phyloP scores from a whole-genome alignment of 2,329 filamentous ascomycete species.

The Intubia oerlemansii region DNA sequence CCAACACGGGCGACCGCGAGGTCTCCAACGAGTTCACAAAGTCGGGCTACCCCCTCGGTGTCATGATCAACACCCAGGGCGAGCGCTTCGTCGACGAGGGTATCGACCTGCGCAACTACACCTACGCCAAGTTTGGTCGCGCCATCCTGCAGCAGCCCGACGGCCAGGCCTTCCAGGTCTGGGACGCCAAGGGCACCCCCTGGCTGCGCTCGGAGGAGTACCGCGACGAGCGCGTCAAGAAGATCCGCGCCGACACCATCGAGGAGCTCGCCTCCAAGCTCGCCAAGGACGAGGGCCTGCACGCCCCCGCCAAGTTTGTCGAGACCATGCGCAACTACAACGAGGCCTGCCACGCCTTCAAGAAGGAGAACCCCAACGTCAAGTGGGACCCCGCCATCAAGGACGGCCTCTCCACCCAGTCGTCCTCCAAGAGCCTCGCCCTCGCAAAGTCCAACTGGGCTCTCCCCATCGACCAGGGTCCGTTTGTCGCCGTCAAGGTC shows the following conservation, averaged over 20 bases:
- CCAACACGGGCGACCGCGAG: constrained; percentile 30
- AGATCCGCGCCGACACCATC: constrained; percentile 26
- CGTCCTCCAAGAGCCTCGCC: constrained; percentile 17
- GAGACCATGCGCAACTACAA: constrained; percentile 34
- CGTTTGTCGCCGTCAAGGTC: constrained; percentile 42
- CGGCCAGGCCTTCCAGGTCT: constrained; percentile 40
- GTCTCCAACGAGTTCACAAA: constrained; percentile 48
- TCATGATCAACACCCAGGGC: constrained; percentile 40
- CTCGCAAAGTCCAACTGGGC: constrained; percentile 48
- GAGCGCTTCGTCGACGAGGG: constrained; percentile 46
- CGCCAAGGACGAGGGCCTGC: constrained; percentile 21
- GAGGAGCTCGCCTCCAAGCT: constrained; percentile 33
- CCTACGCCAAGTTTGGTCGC: constrained; percentile 42
- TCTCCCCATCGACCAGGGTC: constrained; percentile 28
- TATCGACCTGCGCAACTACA: constrained; percentile 42
- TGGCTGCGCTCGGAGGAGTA: constrained; percentile 52
- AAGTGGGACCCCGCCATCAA: constrained; percentile 38
- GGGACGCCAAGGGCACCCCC: constrained; percentile 28
- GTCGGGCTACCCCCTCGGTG: constrained; percentile 42
- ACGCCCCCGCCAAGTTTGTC: constrained; percentile 22
- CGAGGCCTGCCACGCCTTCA: constrained; percentile 26
- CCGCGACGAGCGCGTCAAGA: constrained; percentile 30
- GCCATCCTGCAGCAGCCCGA: constrained; percentile 38
- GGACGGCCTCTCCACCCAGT: constrained; percentile 40
- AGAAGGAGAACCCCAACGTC: constrained; percentile 20